These are phyloP conservation scores for Diospyros lotus DNA, from an alignment of 148 eudicot species.

Conservation along the genomic window DNA sequence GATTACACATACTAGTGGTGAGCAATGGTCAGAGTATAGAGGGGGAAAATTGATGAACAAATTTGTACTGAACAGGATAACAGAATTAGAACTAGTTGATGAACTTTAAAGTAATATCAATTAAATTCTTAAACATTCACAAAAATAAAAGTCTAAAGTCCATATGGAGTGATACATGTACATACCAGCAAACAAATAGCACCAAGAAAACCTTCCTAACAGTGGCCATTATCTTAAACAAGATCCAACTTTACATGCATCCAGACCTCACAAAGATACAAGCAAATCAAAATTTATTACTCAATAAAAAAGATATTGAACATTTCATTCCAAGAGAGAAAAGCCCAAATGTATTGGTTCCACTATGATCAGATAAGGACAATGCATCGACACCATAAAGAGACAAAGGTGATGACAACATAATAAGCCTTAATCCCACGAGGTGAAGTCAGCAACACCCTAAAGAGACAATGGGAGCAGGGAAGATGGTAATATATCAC, in stretches of 20 bases:
- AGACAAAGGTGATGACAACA: neutral
- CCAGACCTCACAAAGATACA: too few species aligned
- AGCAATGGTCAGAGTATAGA: neutral
- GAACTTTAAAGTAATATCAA: neutral
- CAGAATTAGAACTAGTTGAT: neutral
- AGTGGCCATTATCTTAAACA: too few species aligned
- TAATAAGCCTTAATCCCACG: too few species aligned
- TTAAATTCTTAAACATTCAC: neutral
- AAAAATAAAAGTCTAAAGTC: neutral
- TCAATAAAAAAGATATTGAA: too few species aligned
- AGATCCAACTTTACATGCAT: too few species aligned
- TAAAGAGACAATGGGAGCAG: too few species aligned
- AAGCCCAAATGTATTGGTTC: neutral
- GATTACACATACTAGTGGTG: conserved; percentile 11
- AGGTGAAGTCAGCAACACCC: too few species aligned
- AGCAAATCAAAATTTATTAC: too few species aligned
- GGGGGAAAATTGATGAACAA: conserved; percentile 3
- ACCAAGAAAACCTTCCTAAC: neutral
- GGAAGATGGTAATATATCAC: neutral
- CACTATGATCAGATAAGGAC: neutral
- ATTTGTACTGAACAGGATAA: neutral
- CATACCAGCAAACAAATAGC: neutral
- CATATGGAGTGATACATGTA: neutral
- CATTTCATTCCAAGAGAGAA: neutral
- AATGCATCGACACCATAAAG: neutral